Percentiles rank a stretch among this genome's conserved stretches.
These are phyloP conservation scores for Hyphodiscus hymeniophilus DNA, from an alignment of 495 filamentous ascomycete species.

Conservation along the genomic window DNA sequence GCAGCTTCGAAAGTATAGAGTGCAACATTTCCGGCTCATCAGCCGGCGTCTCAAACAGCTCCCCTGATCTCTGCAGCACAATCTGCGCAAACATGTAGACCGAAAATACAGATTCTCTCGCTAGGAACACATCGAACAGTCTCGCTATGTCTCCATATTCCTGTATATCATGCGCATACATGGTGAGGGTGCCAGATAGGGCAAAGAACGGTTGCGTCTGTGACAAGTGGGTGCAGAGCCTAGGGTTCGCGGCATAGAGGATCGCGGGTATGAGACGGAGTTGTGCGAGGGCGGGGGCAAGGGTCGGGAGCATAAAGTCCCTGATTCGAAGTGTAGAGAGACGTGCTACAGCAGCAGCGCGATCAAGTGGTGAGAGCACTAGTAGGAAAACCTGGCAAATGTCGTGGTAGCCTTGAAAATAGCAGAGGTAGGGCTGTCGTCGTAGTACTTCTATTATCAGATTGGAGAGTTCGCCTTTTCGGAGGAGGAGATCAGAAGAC, in stretches of 20 bases:
- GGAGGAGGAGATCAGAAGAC: constrained; percentile 39
- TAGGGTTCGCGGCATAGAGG: constrained; percentile 56
- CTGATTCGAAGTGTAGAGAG: constrained; percentile 85
- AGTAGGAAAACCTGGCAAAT: constrained; percentile 95
- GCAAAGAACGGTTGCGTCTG: constrained; percentile 85
- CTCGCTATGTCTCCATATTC: constrained; percentile 80
- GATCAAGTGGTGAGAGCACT: constrained; percentile 56
- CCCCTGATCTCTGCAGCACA: constrained; percentile 65
- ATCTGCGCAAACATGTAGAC: constrained; percentile 91
- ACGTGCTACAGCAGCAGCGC: constrained; percentile 54
- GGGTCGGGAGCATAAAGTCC: constrained; percentile 92
- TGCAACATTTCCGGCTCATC: constrained; percentile 95
- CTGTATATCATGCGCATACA: constrained; percentile 94
- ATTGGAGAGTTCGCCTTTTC: constrained; percentile 63
- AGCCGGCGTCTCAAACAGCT: constrained; percentile 70
- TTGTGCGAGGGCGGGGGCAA: constrained; percentile 74
- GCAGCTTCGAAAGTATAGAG: constrained; percentile 79
- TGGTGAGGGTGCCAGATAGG: constrained; percentile 77
- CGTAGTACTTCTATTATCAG: constrained; percentile 73
- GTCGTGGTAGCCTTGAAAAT: constrained; percentile 98
- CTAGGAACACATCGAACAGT: constrained; percentile 84
- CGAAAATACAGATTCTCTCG: constrained; percentile 73
- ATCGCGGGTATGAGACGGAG: constrained; percentile 79
- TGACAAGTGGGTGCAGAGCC: constrained; percentile 63
- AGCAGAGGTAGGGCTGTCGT: constrained; percentile 76